Evolutionary conservation across 1,284 basidiomycete species (phyloP).

Genomic region (Rhodotorula sp.): DNA sequence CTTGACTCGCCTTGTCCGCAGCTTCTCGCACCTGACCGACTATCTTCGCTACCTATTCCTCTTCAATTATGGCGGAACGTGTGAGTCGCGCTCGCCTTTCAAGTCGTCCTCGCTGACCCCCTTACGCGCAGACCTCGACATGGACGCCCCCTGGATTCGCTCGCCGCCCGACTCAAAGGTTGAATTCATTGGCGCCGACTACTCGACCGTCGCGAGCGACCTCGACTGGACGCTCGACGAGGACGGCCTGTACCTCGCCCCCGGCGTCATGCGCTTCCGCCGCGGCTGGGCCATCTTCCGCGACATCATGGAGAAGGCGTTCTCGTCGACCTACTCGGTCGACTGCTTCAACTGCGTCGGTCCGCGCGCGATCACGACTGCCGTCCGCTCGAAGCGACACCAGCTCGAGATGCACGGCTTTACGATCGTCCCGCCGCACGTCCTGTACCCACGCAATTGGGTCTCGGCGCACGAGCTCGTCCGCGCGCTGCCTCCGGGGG

Average conservation of each 20-base stretch:
- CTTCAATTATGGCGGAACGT: constrained; percentile 37
- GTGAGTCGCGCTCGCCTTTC: constrained; percentile 4
- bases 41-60: constrained; percentile 38
- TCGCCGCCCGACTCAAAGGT: constrained; percentile 33
- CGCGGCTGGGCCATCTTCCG: constrained; percentile 37
- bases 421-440: constrained; percentile 27
- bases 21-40: constrained; percentile 36
- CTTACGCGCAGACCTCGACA: constrained; percentile 26
- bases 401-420: constrained; percentile 35
- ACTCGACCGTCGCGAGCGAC: constrained; percentile 29
- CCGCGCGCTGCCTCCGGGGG: constrained; percentile 7
- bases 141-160: constrained; percentile 35
- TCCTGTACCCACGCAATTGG: constrained; percentile 35
- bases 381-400: constrained; percentile 17
- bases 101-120: neutral
- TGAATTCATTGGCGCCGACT: constrained; percentile 36
- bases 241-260: constrained; percentile 37
- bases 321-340: constrained; percentile 28
- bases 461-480: constrained; percentile 36
- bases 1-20: neutral
- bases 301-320: constrained; percentile 34
- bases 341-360: constrained; percentile 38
- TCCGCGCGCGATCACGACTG: constrained; percentile 33
- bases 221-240: constrained; percentile 40
- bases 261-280: constrained; percentile 33